These are phyloP conservation scores for Stagonosporopsis cucurbitacearum DNA, from an alignment of 2,329 filamentous ascomycete genomes.

Conservation along the genomic window DNA sequence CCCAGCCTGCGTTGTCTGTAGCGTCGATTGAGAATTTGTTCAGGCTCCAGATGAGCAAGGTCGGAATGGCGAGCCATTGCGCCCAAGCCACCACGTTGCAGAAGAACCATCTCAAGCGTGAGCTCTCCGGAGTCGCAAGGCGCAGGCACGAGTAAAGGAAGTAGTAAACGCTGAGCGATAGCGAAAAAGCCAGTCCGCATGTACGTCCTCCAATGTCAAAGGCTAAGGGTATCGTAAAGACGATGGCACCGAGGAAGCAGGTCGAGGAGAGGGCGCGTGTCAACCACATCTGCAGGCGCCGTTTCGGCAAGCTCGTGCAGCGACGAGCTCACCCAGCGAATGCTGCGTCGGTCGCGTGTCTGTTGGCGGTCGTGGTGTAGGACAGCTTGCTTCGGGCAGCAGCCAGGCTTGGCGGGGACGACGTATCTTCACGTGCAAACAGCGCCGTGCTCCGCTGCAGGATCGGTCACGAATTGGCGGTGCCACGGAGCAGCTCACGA, in stretches of 20 bases:
- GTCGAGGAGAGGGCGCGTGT: slow-evolving; percentile 79
- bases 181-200: slow-evolving; percentile 91
- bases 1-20: slow-evolving; percentile 74
- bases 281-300: slow-evolving; percentile 75
- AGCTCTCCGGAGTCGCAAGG: slow-evolving; percentile 79
- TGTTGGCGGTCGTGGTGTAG: slow-evolving; percentile 23
- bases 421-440: slow-evolving; percentile 46
- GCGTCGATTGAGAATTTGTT: slow-evolving; percentile 94
- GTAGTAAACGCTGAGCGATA: slow-evolving; percentile 89
- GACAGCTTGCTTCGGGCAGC: slow-evolving; percentile 5
- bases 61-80: slow-evolving; percentile 87
- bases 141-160: slow-evolving; percentile 83
- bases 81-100: slow-evolving; percentile 73
- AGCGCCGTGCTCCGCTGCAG: slow-evolving; percentile 19
- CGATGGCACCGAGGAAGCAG: slow-evolving; percentile 87
- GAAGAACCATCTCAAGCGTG: slow-evolving; percentile 75
- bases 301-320: slow-evolving; percentile 56
- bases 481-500: neutral
- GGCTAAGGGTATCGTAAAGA: slow-evolving; percentile 93
- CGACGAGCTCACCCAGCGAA: slow-evolving; percentile 49
- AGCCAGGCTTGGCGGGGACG: slow-evolving; percentile 35
- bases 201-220: slow-evolving; percentile 97
- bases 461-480: slow-evolving; percentile 7
- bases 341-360: slow-evolving; percentile 27
- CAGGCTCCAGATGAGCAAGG: slow-evolving; percentile 90